Evolutionary conservation across 805 yeast species (phyloP).

Genomic region (Starmerella floris): DNA sequence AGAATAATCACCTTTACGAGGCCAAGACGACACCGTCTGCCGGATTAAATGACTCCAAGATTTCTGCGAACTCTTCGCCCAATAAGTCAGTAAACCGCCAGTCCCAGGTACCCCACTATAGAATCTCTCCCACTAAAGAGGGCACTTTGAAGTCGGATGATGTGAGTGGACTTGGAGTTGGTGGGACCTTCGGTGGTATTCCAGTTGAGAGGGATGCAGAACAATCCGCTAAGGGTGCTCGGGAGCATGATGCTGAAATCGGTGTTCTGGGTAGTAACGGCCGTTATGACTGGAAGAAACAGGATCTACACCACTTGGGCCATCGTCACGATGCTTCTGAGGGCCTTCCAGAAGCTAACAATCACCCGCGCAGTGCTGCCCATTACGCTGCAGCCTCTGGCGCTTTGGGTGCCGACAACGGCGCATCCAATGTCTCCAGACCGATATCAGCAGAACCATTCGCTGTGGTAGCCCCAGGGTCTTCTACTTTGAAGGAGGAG

Average conservation of each 20-base stretch:
- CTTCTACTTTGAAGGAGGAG: neutral
- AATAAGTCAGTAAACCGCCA: neutral
- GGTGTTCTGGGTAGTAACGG: constrained; percentile 7
- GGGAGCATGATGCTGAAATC: constrained; percentile 2
- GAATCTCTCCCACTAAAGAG: constrained; percentile 12
- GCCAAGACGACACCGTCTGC: no score
- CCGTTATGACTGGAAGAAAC: constrained; percentile 6
- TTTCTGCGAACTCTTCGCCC: no score
- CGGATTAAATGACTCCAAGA: no score
- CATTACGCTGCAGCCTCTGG: neutral
- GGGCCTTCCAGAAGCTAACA: constrained; percentile 8
- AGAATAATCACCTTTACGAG: no score
- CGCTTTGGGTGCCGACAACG: neutral
- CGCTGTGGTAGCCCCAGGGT: neutral
- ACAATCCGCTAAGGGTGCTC: constrained; percentile 2
- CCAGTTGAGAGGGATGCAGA: constrained; percentile 9
- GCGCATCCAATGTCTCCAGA: neutral
- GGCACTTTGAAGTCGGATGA: constrained; percentile 8
- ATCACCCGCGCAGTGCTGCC: neutral
- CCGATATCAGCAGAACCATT: neutral
- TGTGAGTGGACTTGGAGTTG: constrained; percentile 10
- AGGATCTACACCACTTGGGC: constrained; percentile 8
- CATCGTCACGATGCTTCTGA: constrained; percentile 13
- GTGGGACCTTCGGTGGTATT: constrained; percentile 13
- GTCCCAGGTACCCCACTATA: constrained; percentile 7